Conservation (phyloP, 352 stramenopile species). For the Pythium monospermum region DNA sequence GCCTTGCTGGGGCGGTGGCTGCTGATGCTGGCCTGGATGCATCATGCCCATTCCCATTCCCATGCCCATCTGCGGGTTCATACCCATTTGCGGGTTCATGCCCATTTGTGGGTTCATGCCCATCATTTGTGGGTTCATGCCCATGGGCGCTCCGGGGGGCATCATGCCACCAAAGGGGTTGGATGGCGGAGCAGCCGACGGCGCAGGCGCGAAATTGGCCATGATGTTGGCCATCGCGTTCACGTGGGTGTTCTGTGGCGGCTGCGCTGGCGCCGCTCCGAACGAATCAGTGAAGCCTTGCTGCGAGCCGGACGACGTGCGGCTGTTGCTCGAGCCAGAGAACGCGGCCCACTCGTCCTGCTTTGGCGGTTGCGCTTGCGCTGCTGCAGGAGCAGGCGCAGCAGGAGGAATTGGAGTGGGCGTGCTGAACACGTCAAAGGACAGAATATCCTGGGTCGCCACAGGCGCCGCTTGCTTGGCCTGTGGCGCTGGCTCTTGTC, state of each 20-base stretch:
- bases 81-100: conserved; percentile 41
- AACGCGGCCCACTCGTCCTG: conserved; percentile 81
- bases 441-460: conserved; percentile 57
- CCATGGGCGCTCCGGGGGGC: conserved; percentile 28
- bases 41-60: conserved; percentile 33
- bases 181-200: conserved; percentile 19
- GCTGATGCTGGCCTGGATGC: conserved; percentile 20
- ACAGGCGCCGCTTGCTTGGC: conserved; percentile 12
- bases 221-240: conserved; percentile 87
- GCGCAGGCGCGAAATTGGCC: conserved; percentile 61
- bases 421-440: conserved; percentile 62
- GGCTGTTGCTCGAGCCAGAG: conserved; percentile 41
- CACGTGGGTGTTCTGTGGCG: conserved; percentile 38
- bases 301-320: too few species aligned
- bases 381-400: conserved; percentile 15
- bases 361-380: conserved; percentile 18
- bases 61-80: conserved; percentile 1
- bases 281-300: conserved; percentile 42
- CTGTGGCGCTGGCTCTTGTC: conserved; percentile 28
- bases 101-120: conserved; percentile 16
- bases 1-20: conserved; percentile 25
- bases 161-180: conserved; percentile 42
- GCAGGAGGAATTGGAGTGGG: conserved; percentile 20
- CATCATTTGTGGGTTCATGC: conserved; percentile 40
- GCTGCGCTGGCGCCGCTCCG: conserved; percentile 23